These are phyloP conservation scores for Botryotinia narcissicola DNA, from an alignment of 2,329 filamentous ascomycete species.

Conservation along the genomic window DNA sequence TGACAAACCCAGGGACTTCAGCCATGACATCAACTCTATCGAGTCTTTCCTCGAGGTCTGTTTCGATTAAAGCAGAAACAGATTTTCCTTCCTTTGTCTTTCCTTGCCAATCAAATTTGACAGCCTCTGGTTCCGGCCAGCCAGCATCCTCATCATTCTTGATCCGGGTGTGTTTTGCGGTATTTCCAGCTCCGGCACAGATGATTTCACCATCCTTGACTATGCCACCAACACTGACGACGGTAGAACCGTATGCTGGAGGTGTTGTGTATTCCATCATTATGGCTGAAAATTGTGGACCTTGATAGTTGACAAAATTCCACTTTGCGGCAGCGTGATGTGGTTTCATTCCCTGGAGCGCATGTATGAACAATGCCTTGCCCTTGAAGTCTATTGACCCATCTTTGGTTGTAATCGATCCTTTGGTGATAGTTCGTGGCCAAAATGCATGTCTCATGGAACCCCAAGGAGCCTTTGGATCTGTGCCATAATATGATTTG, in stretches of 20 bases:
- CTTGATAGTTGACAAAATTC: conserved; percentile 94
- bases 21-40: conserved; percentile 96
- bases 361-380: conserved; percentile 75
- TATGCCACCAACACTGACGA: conserved; percentile 79
- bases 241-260: conserved; percentile 82
- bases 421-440: conserved; percentile 80
- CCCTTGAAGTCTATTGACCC: conserved; percentile 81
- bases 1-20: conserved; percentile 92
- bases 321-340: conserved; percentile 90
- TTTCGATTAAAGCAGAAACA: conserved; percentile 68
- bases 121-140: conserved; percentile 81
- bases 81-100: conserved; percentile 72
- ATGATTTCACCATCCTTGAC: conserved; percentile 79
- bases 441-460: conserved; percentile 91
- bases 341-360: conserved; percentile 97
- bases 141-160: conserved; percentile 74
- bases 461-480: conserved; percentile 84
- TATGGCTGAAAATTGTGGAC: conserved; percentile 78
- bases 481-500: conserved; percentile 80
- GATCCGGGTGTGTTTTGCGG: conserved; percentile 65
- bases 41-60: conserved; percentile 63
- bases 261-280: conserved; percentile 97
- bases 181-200: conserved; percentile 64
- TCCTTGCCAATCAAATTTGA: conserved; percentile 76
- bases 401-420: conserved; percentile 78